phyloP scores from a whole-genome alignment of 495 filamentous ascomycete species.

The Clohesyomyces aquaticus region DNA sequence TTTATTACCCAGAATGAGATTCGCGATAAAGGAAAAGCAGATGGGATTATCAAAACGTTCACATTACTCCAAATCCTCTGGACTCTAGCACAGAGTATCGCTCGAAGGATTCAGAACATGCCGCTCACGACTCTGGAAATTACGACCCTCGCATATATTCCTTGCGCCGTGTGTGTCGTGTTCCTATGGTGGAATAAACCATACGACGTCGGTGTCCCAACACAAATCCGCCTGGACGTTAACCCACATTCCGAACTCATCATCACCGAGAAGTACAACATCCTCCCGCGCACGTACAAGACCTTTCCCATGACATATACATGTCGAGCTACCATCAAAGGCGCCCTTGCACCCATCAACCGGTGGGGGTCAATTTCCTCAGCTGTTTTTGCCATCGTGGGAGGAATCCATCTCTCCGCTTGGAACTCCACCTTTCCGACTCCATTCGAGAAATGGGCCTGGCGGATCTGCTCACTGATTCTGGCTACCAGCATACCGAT shows the following conservation, averaged over 20 bases:
- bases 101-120: background rate
- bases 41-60: conserved; percentile 8
- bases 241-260: background rate
- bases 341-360: background rate
- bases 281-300: background rate
- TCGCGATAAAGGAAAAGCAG: conserved; percentile 11
- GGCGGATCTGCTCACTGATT: background rate
- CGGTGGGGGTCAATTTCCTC: background rate
- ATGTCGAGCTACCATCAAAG: background rate
- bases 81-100: conserved; percentile 6
- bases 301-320: background rate
- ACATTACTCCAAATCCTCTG: conserved; percentile 8
- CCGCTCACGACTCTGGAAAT: conserved; percentile 13
- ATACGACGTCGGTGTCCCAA: conserved; percentile 3
- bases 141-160: conserved; percentile 11
- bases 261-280: background rate
- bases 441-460: background rate
- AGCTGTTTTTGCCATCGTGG: background rate
- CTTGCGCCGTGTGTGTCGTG: conserved; percentile 2
- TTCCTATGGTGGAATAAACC: conserved; percentile 21
- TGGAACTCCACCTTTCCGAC: conserved; percentile 18
- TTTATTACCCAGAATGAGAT: conserved; percentile 6
- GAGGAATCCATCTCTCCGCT: conserved; percentile 10
- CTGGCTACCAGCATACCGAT: conserved; percentile 6
- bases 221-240: background rate